phyloP scores from a whole-genome alignment of 352 stramenopile species.

The Pythium sp. region DNA sequence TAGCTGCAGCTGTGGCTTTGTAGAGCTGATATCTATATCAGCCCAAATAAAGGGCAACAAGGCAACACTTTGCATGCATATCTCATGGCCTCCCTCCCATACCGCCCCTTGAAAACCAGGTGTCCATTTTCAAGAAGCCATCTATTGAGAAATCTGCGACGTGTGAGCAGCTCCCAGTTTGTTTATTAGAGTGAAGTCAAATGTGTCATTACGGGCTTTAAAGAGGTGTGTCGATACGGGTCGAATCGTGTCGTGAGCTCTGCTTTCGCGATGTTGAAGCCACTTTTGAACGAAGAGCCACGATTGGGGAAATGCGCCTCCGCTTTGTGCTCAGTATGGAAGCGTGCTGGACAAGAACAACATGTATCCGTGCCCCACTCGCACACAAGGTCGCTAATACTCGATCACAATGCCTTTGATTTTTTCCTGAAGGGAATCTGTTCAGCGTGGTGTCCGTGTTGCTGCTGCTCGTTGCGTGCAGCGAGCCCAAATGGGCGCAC shows the following conservation, averaged over 20 bases:
- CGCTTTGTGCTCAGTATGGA: constrained; percentile 36
- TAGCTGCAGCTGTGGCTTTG: not conserved
- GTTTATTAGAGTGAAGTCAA: too few relatives aligned
- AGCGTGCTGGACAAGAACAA: too few relatives aligned
- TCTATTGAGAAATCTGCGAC: constrained; percentile 4
- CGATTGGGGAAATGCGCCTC: constrained; percentile 25
- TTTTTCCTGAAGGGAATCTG: constrained; percentile 32
- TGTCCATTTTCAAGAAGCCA: not conserved
- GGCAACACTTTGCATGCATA: not conserved
- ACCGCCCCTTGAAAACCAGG: not conserved
- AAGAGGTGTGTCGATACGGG: not conserved
- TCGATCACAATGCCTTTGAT: too few relatives aligned
- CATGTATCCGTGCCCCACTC: too few relatives aligned
- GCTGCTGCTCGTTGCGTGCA: constrained; percentile 47
- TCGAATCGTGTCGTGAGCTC: not conserved
- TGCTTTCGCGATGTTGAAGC: not conserved
- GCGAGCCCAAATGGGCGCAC: constrained; percentile 48
- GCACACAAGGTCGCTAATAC: too few relatives aligned
- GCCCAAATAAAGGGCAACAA: not conserved
- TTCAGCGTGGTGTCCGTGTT: constrained; percentile 45
- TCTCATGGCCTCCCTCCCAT: not conserved
- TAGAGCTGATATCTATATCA: not conserved
- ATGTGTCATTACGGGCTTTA: not conserved
- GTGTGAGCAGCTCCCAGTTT: constrained; percentile 2
- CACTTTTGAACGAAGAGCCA: not conserved